These are phyloP conservation scores for Diplocarpon rosae DNA, from an alignment of 2,329 filamentous ascomycete species.

Conservation along the genomic window DNA sequence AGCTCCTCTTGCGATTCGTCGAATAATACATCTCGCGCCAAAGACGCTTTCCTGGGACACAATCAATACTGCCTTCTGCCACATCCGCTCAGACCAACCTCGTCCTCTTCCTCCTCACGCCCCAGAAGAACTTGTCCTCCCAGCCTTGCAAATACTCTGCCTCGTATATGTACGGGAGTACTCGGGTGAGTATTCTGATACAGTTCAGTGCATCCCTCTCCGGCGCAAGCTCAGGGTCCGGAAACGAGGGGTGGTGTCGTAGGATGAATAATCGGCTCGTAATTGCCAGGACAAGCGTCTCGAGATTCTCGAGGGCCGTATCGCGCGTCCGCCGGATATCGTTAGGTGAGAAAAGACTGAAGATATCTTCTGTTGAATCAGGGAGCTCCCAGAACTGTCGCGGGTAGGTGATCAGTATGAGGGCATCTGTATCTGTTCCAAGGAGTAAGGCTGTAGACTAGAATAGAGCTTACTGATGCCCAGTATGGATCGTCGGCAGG, in stretches of 20 bases:
- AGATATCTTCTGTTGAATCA: constrained; percentile 90
- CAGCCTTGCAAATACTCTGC: constrained; percentile 70
- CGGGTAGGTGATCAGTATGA: constrained; percentile 7
- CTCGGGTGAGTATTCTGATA: constrained; percentile 76
- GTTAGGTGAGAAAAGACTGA: constrained; percentile 83
- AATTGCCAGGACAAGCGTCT: constrained; percentile 75
- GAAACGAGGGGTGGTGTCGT: constrained; percentile 83
- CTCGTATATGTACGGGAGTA: constrained; percentile 89
- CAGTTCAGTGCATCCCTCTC: constrained; percentile 91
- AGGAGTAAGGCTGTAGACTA: neutral
- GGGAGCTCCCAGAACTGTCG: constrained; percentile 93
- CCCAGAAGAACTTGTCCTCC: constrained; percentile 95
- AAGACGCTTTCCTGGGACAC: constrained; percentile 41
- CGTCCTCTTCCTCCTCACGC: constrained; percentile 58
- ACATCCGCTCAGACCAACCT: constrained; percentile 15
- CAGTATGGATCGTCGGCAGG: constrained; percentile 84
- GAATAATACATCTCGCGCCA: constrained; percentile 70
- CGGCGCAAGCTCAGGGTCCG: constrained; percentile 70
- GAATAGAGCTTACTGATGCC: constrained; percentile 54
- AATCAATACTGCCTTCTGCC: constrained; percentile 12
- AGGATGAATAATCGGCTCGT: constrained; percentile 74
- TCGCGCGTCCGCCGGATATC: constrained; percentile 85
- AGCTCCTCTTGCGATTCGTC: constrained; percentile 56
- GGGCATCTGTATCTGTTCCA: no score
- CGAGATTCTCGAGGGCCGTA: constrained; percentile 72